Evolutionary conservation across 1,139 yeast genomes (phyloP).

Genomic region (Meyerozyma guilliermondii): DNA sequence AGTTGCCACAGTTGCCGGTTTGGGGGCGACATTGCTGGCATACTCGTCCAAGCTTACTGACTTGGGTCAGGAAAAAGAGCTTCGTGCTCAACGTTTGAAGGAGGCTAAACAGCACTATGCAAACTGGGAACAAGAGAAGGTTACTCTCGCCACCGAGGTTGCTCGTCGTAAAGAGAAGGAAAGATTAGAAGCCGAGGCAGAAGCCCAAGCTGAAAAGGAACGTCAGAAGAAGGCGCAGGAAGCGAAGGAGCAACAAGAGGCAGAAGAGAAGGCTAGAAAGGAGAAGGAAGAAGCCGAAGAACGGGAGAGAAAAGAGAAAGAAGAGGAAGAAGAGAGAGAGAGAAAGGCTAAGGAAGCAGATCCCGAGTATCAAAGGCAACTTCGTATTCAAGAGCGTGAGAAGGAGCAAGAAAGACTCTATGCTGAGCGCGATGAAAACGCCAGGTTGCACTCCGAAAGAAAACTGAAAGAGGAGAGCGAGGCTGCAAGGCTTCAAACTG

Average conservation of each 20-base stretch:
- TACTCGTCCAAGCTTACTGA: constrained; percentile 41
- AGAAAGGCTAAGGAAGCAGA: constrained; percentile 7
- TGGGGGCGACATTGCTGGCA: constrained; percentile 40
- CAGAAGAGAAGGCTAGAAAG: constrained; percentile 1
- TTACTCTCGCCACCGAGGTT: constrained; percentile 9
- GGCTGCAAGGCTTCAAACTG: constrained; percentile 20
- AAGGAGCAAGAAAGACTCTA: constrained; percentile 23
- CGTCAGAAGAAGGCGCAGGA: constrained; percentile 23
- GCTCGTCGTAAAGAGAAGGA: constrained; percentile 10
- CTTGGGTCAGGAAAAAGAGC: constrained; percentile 35
- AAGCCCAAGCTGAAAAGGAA: constrained; percentile 21
- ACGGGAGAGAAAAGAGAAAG: background rate
- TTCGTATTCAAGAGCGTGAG: constrained; percentile 5
- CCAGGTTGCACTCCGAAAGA: constrained; percentile 9
- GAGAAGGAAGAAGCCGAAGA: constrained; percentile 1
- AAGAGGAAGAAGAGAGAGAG: constrained; percentile 10
- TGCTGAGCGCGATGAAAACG: constrained; percentile 22
- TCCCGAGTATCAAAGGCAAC: constrained; percentile 4
- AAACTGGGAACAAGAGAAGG: constrained; percentile 36
- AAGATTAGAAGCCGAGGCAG: constrained; percentile 16
- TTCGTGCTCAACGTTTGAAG: constrained; percentile 30
- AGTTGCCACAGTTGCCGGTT: constrained; percentile 40
- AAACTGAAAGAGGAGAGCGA: constrained; percentile 14
- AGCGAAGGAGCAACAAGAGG: constrained; percentile 9
- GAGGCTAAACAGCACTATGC: constrained; percentile 38